phyloP scores from a whole-genome alignment of 495 filamentous ascomycete species.

The Emericellopsis terricola region DNA sequence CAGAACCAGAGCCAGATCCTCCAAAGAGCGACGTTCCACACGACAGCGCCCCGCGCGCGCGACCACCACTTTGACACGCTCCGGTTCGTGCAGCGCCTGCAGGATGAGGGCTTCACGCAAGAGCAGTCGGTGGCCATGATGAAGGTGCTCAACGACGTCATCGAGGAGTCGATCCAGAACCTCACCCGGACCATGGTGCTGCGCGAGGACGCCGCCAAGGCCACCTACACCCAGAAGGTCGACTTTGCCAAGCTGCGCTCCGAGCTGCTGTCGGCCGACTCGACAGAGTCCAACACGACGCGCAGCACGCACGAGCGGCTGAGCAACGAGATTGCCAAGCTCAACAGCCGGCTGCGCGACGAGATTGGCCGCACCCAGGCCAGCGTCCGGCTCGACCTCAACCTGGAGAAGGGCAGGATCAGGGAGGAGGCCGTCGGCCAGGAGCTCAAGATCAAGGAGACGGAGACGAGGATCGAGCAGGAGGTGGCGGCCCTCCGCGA shows the following conservation, averaged over 20 bases:
- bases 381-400: conserved; percentile 77
- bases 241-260: conserved; percentile 98
- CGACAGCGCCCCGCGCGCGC: conserved; percentile 35
- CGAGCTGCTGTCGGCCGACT: conserved; percentile 80
- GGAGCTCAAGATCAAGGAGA: conserved; percentile 97
- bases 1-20: neutral
- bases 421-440: conserved; percentile 93
- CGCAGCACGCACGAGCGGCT: conserved; percentile 82
- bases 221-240: conserved; percentile 95
- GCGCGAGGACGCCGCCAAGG: conserved; percentile 74
- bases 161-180: conserved; percentile 96
- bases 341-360: conserved; percentile 74
- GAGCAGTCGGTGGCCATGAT: conserved; percentile 93
- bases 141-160: conserved; percentile 90
- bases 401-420: conserved; percentile 92
- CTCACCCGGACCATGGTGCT: conserved; percentile 95
- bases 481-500: conserved; percentile 84
- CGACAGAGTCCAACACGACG: conserved; percentile 73
- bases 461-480: conserved; percentile 95
- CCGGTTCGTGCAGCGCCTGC: conserved; percentile 83
- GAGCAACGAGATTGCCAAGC: conserved; percentile 83
- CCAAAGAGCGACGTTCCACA: conserved; percentile 37
- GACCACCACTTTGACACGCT: conserved; percentile 98
- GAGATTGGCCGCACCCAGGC: conserved; percentile 90
- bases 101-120: conserved; percentile 86